Percentiles rank a stretch among this genome's conserved stretches.
Evolutionary conservation across 2,329 filamentous ascomycete genomes (phyloP).

Genomic region (Metarhizium guizhouense): DNA sequence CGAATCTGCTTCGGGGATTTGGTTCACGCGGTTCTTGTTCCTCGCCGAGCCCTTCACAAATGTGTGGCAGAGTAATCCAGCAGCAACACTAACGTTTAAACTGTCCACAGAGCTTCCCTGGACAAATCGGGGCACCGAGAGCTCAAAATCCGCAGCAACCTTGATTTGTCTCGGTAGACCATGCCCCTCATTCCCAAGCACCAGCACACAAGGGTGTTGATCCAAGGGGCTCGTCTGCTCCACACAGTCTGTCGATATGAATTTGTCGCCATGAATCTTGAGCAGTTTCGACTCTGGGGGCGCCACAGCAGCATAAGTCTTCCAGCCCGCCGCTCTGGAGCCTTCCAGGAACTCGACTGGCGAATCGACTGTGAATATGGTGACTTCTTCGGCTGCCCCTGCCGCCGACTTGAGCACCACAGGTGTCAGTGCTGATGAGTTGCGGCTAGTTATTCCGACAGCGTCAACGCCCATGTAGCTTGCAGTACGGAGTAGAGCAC

Average conservation of each 20-base stretch:
- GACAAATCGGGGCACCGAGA: conserved; percentile 54
- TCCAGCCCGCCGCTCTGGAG: conserved; percentile 68
- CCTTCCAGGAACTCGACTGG: conserved; percentile 60
- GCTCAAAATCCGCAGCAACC: conserved; percentile 54
- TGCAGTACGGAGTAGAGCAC: conserved; percentile 79
- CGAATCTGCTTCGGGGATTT: too few species aligned
- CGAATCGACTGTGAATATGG: conserved; percentile 60
- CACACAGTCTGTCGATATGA: conserved; percentile 40
- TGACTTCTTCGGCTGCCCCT: conserved; percentile 75
- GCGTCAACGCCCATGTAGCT: conserved; percentile 87
- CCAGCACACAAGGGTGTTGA: conserved; percentile 61
- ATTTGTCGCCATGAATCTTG: conserved; percentile 28
- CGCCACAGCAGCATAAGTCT: conserved; percentile 67
- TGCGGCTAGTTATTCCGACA: conserved; percentile 65
- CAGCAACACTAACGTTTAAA: conserved; percentile 86
- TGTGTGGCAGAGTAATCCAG: conserved; percentile 63
- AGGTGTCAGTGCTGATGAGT: conserved; percentile 65
- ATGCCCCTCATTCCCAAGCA: conserved; percentile 75
- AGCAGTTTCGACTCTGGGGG: conserved; percentile 27
- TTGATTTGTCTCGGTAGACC: conserved; percentile 60
- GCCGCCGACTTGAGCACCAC: conserved; percentile 80
- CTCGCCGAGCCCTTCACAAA: conserved; percentile 43
- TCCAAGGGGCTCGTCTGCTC: conserved; percentile 43
- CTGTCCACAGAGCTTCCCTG: conserved; percentile 63
- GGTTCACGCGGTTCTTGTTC: background rate